Conservation (phyloP, 2,329 filamentous ascomycete genomes). For the Apiospora marii region DNA sequence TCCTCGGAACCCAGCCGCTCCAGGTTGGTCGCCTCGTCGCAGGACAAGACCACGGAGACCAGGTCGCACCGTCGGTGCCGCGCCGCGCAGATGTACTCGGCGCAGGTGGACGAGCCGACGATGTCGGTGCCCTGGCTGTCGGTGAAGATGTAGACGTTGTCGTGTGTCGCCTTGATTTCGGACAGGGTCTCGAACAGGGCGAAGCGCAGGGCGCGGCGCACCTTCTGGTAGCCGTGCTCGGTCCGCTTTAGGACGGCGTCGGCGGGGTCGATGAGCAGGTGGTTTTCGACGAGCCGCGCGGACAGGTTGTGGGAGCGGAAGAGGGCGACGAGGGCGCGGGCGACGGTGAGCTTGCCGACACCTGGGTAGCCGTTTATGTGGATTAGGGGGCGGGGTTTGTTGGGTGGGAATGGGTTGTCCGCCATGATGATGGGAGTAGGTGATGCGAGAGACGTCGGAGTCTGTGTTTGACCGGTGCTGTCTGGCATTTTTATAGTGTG, state of each 20-base stretch:
- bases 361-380: conserved; percentile 28
- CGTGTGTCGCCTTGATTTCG: not conserved
- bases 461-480: no score
- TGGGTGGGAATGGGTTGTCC: not conserved
- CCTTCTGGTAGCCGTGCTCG: conserved; percentile 25
- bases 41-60: not conserved
- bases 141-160: conserved; percentile 27
- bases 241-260: conserved; percentile 25
- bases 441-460: no score
- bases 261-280: conserved; percentile 28
- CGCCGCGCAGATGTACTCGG: conserved; percentile 22
- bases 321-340: conserved; percentile 11
- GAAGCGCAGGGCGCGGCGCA: conserved; percentile 25
- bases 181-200: conserved; percentile 23
- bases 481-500: not conserved
- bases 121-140: conserved; percentile 27
- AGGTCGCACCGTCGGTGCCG: not conserved
- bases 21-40: conserved; percentile 1
- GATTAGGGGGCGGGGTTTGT: conserved; percentile 4
- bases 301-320: not conserved
- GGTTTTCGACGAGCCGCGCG: conserved; percentile 26
- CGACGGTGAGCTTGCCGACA: conserved; percentile 29
- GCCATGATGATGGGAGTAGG: not conserved
- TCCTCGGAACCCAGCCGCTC: not conserved
- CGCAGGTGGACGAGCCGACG: conserved; percentile 21